Evolutionary conservation across 2,329 filamentous ascomycete species (phyloP), one percentile per base, ranked within the genome.

Genomic region (Botryotinia convoluta): DNA sequence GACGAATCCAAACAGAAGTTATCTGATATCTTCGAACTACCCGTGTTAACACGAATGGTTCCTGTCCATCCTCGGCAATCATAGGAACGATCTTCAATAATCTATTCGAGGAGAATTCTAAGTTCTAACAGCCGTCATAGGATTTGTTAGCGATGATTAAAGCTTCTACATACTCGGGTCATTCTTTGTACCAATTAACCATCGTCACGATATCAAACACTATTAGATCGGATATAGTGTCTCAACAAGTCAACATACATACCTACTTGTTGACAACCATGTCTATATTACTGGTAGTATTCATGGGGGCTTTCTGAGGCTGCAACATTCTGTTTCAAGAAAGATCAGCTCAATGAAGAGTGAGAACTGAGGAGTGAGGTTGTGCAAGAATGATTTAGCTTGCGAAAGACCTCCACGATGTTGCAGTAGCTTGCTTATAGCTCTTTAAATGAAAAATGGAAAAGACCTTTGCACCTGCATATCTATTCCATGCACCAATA

Each of bases 401-500:
- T 37, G 61, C 16, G 61, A 63, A 44, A 42, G 8, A 39, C 35
- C 61, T 63, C 61, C 61, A 44, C 39, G 63, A 65, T 51, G 29
- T 48, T 65, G 32, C 64, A 51, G 45, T 39, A 67, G 45, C 45
- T 39, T 67, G 4, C 9, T 29, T 51, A 20, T 18, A 42, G 32
- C 51, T 57, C 14, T 57, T 9, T 29, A 37, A 26, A 37, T 26
- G 20, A 35, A 35, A 48, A 67, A n/a, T n/a, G n/a, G n/a, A 67
- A 67, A 67, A 29, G 16, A 20, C 64, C 26, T 67, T 39, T 67
- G 32, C 63, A 67, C 63, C 63, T 67, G 63, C 63, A 67, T 51
- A n/a, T 51, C 3, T 37, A 51, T 67, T 67, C 32, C 63, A 39
- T 51, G 44, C 44, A 67, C 29, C 22, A 3, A 37, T 20, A 18